Conservation (phyloP, 139 green algal species). For the Tetradesmus obliquus region DNA sequence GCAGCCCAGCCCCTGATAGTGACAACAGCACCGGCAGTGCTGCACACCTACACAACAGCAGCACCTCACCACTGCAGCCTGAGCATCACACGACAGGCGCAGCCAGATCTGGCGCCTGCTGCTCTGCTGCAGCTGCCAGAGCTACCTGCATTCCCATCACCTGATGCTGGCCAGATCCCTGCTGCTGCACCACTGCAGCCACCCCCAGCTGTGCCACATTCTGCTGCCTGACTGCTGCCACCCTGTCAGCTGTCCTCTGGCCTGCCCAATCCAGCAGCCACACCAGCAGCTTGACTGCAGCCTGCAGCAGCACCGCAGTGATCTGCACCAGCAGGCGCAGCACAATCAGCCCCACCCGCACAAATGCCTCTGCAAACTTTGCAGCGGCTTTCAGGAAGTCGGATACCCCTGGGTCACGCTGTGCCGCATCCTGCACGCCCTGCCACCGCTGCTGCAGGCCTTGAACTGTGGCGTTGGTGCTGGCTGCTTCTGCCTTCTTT, state of each 20-base stretch:
- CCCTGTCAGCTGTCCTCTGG: not conserved
- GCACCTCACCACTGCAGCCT: not conserved
- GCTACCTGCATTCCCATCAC: not conserved
- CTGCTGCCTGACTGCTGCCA: not conserved
- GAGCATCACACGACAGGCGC: not conserved
- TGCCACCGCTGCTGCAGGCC: not conserved
- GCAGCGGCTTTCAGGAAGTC: not conserved
- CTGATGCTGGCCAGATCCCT: not conserved
- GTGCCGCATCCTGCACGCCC: not conserved
- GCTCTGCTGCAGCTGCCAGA: not conserved
- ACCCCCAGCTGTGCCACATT: not conserved
- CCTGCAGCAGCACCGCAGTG: not conserved
- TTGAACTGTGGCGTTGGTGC: not conserved
- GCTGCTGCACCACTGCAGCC: not conserved
- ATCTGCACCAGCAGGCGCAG: not conserved
- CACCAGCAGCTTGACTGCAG: not conserved
- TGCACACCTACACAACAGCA: no score
- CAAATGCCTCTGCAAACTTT: not conserved
- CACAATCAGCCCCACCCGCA: not conserved
- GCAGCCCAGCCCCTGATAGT: no score
- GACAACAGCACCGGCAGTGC: no score
- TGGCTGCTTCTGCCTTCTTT: not conserved
- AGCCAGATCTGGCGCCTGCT: not conserved
- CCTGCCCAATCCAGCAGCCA: not conserved
- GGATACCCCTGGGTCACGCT: not conserved